phyloP scores from a whole-genome alignment of 441 rosid species.

The Isatis lusitanica region DNA sequence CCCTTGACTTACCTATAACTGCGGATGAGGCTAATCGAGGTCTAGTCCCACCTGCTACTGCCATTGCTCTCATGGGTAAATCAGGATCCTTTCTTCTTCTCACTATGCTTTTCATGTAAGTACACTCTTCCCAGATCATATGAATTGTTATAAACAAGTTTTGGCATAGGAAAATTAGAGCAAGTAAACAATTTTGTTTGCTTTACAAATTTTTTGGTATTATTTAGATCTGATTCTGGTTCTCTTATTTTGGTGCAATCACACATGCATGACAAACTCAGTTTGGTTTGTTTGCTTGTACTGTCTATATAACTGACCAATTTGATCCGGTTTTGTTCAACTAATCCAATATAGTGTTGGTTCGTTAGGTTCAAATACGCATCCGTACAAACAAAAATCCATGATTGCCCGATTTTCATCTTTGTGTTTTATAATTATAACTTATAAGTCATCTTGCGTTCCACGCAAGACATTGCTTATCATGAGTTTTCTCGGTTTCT shows the following conservation, averaged over 20 bases:
- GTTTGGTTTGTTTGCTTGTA: no score
- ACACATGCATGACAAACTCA: no score
- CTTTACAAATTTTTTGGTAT: background rate
- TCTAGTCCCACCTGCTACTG: slow-evolving; percentile 93
- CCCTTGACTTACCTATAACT: slow-evolving; percentile 82
- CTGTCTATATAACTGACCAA: no score
- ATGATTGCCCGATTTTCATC: no score
- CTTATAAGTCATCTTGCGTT: background rate
- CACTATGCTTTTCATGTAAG: slow-evolving; percentile 96
- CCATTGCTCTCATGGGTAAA: slow-evolving; percentile 96
- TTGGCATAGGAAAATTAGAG: background rate
- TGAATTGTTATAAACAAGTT: background rate
- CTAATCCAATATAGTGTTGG: no score
- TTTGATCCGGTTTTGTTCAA: no score
- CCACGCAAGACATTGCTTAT: background rate
- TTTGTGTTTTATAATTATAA: no score
- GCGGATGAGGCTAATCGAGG: slow-evolving; percentile 75
- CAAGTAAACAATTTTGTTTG: background rate
- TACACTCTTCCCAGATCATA: slow-evolving; percentile 1
- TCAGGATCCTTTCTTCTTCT: slow-evolving; percentile 87
- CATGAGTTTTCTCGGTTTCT: background rate
- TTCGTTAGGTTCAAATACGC: no score
- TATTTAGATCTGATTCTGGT: no score
- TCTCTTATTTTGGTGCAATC: background rate
- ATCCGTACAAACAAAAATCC: no score